Evolutionary conservation across 306 rosid genomes (phyloP), one percentile per base, ranked within the genome.

Genomic region (Erythrophleum fordii): DNA sequence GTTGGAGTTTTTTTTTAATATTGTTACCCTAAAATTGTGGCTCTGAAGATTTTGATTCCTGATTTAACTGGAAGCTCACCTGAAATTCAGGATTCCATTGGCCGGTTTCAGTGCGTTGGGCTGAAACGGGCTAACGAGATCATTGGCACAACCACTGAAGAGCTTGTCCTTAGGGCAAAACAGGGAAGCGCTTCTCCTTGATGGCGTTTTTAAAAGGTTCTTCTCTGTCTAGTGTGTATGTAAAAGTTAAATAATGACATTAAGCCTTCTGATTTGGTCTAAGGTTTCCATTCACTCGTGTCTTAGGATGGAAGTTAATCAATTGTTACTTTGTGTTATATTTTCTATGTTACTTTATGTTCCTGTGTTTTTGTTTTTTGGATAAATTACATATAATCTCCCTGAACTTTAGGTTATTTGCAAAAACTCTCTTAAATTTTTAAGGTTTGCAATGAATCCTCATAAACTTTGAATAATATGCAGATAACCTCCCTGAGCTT

Each of bases 131-230:
- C 97, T 1, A 91, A 90, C 26, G 98, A 92, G 86, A 90, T 94
- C 61, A 92, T 94, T 31, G 97, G 98, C 77, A 82, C 85, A 42
- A 92, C 98, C 25, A 94, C 98, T 1, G 98, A 92, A 84, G 98
- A 94, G 85, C 78, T 94, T 78, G 88, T 94, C 72, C 79, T 91
- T 2, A 92, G 81, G 86, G 92, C 92, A 22, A 91, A 53, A 73
- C 91, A 83, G 66, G 86, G 88, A 65, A 74, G 14, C 66, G 16
- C 0, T 45, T 8, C 86, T 74, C 69, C 78, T 62, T 81, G 79
- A 83, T 52, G 34, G 14, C 80, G 70, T 53, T 52, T 31, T 35
- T 35, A 39, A 4, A 66, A 66, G 72, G 72, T n/a, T 37, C 17
- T n/a, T 20, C 29, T n/a, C 3, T n/a, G 29, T 20, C 51, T 20